Evolutionary conservation across 179 eudicot species (phyloP).

Genomic region (Beta lomatogona): DNA sequence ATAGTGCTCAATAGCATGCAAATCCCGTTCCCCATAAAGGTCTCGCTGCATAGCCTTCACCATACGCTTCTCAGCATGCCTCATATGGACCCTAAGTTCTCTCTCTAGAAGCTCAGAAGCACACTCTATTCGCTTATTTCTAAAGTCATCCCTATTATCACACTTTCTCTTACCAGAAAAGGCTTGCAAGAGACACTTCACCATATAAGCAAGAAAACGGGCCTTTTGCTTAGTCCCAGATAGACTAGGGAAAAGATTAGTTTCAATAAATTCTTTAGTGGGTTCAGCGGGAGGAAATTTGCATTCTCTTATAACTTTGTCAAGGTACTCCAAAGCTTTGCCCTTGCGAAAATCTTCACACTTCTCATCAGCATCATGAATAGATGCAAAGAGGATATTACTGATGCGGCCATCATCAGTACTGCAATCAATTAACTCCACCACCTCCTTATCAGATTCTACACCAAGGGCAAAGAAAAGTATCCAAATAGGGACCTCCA

Average conservation of each 20-base stretch:
- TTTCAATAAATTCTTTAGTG: constrained; percentile 44
- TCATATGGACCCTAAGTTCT: constrained; percentile 79
- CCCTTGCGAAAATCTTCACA: constrained; percentile 58
- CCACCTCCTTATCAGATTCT: constrained; percentile 68
- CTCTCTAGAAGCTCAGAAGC: constrained; percentile 82
- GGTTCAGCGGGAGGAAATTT: constrained; percentile 75
- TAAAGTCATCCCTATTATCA: constrained; percentile 85
- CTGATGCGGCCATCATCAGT: constrained; percentile 53
- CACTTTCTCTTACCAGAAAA: constrained; percentile 73
- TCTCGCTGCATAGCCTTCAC: constrained; percentile 85
- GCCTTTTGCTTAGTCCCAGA: constrained; percentile 66
- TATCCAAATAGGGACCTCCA: constrained; percentile 83
- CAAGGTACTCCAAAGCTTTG: constrained; percentile 49
- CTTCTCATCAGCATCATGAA: constrained; percentile 73
- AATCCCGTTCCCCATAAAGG: constrained; percentile 67
- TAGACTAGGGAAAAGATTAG: constrained; percentile 62
- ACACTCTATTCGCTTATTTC: constrained; percentile 86
- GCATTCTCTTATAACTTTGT: constrained; percentile 39
- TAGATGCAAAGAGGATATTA: constrained; percentile 73
- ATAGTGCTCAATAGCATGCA: constrained; percentile 67
- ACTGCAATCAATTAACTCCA: constrained; percentile 62
- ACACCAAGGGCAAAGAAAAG: constrained; percentile 89
- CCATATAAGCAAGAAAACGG: constrained; percentile 89
- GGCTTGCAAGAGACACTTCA: constrained; percentile 68
- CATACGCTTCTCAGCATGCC: constrained; percentile 93